phyloP scores from a whole-genome alignment of 495 filamentous ascomycete species.

The Cryomyces minteri region DNA sequence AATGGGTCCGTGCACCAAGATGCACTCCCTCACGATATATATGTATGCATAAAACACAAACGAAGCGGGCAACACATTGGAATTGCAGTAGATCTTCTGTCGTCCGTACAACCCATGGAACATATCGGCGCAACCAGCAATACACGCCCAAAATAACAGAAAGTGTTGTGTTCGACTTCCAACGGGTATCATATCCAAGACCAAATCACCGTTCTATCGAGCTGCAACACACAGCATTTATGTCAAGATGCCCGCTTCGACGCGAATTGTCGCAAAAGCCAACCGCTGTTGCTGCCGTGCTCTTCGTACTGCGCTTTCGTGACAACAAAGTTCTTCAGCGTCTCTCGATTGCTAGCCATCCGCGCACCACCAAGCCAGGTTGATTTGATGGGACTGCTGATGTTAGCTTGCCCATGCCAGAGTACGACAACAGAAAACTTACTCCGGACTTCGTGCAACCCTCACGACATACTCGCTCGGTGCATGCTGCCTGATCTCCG shows the following conservation, averaged over 20 bases:
- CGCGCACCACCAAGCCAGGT: constrained; percentile 73
- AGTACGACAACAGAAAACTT: neutral
- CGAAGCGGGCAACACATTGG: too few species aligned
- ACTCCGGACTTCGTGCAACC: constrained; percentile 16
- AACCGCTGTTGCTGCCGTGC: constrained; percentile 28
- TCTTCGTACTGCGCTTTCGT: constrained; percentile 85
- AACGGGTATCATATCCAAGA: too few species aligned
- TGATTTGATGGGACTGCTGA: constrained; percentile 41
- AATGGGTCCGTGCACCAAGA: too few species aligned
- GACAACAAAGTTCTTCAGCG: constrained; percentile 43
- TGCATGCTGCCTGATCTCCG: constrained; percentile 4
- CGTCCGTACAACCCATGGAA: too few species aligned
- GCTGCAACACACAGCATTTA: neutral
- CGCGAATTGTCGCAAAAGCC: neutral
- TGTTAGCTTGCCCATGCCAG: neutral
- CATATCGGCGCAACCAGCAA: too few species aligned
- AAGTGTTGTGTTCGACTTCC: too few species aligned
- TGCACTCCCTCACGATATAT: too few species aligned
- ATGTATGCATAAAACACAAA: too few species aligned
- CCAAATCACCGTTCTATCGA: neutral
- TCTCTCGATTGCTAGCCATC: constrained; percentile 47
- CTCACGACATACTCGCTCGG: constrained; percentile 4
- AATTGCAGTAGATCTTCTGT: too few species aligned
- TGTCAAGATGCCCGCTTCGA: neutral
- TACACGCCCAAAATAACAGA: too few species aligned